Percentiles rank a stretch among this genome's conserved stretches.
These are phyloP conservation scores for Solanum etuberosum DNA, from an alignment of 257 asterid species.

Conservation along the genomic window DNA sequence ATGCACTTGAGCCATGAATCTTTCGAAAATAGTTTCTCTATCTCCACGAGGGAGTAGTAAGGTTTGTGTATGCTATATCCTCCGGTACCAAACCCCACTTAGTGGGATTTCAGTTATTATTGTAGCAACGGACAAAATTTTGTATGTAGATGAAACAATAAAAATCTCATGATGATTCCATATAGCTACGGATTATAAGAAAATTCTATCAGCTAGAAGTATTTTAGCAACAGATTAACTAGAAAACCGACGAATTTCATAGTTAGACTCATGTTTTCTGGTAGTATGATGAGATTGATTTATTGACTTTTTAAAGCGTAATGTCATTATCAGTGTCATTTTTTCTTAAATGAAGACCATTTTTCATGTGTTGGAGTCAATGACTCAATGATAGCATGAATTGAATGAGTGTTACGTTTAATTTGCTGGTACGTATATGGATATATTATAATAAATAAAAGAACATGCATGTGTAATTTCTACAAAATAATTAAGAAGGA, in stretches of 20 bases:
- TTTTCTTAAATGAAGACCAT: background rate
- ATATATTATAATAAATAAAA: background rate
- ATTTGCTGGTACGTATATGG: background rate
- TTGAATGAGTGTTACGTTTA: background rate
- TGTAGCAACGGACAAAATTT: no score
- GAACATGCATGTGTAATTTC: background rate
- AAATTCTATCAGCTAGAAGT: background rate
- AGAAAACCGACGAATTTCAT: background rate
- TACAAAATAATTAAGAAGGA: background rate
- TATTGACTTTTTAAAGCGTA: background rate
- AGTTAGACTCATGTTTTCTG: background rate
- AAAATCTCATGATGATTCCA: background rate
- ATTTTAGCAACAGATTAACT: background rate
- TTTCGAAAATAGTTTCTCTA: no score
- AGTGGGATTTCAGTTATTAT: no score
- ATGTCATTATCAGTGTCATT: background rate
- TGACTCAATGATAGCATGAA: background rate
- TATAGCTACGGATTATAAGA: background rate
- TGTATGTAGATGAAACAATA: background rate
- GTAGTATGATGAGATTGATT: no score
- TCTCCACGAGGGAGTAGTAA: background rate
- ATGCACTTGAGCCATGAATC: background rate
- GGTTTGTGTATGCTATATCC: background rate
- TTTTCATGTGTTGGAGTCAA: background rate
- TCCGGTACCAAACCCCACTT: accelerated